These are phyloP conservation scores for Hypsizygus marmoreus DNA, from an alignment of 768 basidiomycete genomes.

Conservation along the genomic window DNA sequence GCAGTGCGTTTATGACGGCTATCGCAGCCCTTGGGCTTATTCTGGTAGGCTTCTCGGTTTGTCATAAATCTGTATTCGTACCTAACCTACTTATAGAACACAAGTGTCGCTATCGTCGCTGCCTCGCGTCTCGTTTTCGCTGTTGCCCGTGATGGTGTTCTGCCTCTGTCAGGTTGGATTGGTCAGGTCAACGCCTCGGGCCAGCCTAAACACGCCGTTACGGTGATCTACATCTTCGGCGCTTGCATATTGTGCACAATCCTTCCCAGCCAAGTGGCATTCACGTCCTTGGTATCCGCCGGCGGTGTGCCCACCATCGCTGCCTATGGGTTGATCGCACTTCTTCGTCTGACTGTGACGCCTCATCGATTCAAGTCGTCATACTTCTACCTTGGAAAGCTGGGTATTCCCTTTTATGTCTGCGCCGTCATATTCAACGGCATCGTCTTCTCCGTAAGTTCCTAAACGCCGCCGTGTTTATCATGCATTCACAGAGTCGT, in stretches of 20 bases:
- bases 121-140: conserved; percentile 89
- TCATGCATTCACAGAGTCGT: conserved; percentile 8
- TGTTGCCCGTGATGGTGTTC: conserved; percentile 91
- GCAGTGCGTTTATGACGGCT: conserved; percentile 84
- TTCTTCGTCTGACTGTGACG: conserved; percentile 77
- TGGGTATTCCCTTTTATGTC: conserved; percentile 68
- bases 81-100: conserved; percentile 53
- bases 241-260: conserved; percentile 82
- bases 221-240: conserved; percentile 82
- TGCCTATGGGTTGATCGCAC: conserved; percentile 80
- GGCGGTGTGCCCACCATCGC: conserved; percentile 87
- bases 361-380: conserved; percentile 74
- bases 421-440: conserved; percentile 71
- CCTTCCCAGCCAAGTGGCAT: conserved; percentile 87
- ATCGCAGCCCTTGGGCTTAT: conserved; percentile 85
- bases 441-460: conserved; percentile 69
- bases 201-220: conserved; percentile 84
- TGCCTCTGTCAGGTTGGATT: conserved; percentile 85
- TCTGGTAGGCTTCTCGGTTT: conserved; percentile 49
- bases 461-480: conserved; percentile 4
- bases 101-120: conserved; percentile 85
- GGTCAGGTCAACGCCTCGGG: conserved; percentile 67
- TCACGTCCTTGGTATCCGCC: conserved; percentile 87
- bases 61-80: neutral
- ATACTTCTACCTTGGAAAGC: conserved; percentile 70